Conservation (phyloP, 2,329 filamentous ascomycete species). For the Anthostomella pinea region DNA sequence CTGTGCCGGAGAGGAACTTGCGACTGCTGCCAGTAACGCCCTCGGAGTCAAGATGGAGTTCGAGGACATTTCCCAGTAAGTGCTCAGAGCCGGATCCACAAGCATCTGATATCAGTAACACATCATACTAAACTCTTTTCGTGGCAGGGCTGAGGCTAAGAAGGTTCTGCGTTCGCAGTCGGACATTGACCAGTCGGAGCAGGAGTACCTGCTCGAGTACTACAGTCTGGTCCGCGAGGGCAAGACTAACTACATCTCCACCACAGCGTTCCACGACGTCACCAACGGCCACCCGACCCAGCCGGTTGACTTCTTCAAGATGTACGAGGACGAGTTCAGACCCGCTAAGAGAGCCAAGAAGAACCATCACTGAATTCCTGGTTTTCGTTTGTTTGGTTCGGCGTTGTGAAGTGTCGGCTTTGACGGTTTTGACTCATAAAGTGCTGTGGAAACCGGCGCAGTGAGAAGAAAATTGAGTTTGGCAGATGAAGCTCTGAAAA, state of each 20-base stretch:
- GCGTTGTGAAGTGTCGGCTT: too few relatives aligned
- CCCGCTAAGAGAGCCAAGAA: constrained; percentile 33
- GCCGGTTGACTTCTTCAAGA: constrained; percentile 47
- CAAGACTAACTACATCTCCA: constrained; percentile 53
- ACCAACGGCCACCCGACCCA: constrained; percentile 45
- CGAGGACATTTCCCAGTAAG: constrained; percentile 44
- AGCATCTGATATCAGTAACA: background rate
- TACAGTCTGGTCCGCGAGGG: constrained; percentile 51
- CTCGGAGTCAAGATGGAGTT: constrained; percentile 43
- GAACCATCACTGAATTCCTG: too few relatives aligned
- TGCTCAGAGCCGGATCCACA: too few relatives aligned
- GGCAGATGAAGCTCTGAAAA: too few relatives aligned
- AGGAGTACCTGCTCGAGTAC: constrained; percentile 49
- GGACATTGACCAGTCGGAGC: constrained; percentile 37
- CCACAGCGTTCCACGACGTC: constrained; percentile 47
- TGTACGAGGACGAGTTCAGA: constrained; percentile 39
- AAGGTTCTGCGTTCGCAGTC: constrained; percentile 35
- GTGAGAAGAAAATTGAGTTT: too few relatives aligned
- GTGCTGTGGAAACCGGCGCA: too few relatives aligned
- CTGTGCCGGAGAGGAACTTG: constrained; percentile 44
- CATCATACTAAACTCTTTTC: background rate
- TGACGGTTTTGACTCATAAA: too few relatives aligned
- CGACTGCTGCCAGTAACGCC: constrained; percentile 41
- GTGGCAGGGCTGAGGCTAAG: constrained; percentile 28
- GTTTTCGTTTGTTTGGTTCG: too few relatives aligned